phyloP scores from a whole-genome alignment of 2,329 filamentous ascomycete genomes.

The Cercospora sesami region DNA sequence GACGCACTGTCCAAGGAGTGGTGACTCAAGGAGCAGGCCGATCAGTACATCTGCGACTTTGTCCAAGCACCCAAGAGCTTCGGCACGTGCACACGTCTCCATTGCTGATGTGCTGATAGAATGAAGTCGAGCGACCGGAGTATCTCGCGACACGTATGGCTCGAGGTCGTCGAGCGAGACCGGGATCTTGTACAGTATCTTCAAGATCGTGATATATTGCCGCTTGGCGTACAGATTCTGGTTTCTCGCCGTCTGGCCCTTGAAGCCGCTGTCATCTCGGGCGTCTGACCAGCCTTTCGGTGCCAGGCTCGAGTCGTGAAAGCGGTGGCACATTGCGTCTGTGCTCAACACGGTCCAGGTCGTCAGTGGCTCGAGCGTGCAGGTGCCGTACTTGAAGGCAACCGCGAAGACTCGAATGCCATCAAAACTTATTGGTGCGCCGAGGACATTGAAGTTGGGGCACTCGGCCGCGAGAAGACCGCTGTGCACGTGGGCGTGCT shows the following conservation, averaged over 20 bases:
- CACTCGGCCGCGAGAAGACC: background rate
- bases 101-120: background rate
- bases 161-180: conserved; percentile 2
- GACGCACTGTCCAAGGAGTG: background rate
- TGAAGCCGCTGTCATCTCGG: background rate
- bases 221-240: conserved; percentile 10
- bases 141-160: background rate
- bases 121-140: background rate
- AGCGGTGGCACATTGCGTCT: background rate
- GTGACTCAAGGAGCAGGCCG: background rate
- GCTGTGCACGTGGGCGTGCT: background rate
- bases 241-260: background rate
- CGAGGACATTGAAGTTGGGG: background rate
- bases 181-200: background rate
- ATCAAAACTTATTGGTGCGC: background rate
- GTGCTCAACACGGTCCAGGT: background rate
- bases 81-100: conserved; percentile 5
- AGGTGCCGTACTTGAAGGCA: background rate
- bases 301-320: conserved; percentile 13
- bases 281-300: conserved; percentile 2
- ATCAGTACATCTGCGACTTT: background rate
- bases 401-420: conserved; percentile 3
- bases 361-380: background rate
- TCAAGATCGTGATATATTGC: conserved; percentile 5
- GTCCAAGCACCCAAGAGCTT: background rate